Conservation (phyloP, 495 filamentous ascomycete genomes). For the Penicillium ochrochloron region DNA sequence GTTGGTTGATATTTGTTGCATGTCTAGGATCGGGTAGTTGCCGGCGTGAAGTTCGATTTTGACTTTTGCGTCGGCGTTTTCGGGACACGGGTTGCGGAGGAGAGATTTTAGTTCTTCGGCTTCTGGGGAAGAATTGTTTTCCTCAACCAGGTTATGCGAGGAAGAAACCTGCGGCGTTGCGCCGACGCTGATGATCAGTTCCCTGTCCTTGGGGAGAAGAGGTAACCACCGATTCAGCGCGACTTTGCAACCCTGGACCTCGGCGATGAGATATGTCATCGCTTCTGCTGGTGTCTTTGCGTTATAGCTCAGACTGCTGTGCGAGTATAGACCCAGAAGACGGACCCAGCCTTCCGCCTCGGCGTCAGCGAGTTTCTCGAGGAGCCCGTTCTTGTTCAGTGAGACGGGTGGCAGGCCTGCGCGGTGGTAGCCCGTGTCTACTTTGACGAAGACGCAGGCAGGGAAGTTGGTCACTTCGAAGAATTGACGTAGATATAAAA, state of each 20-base stretch:
- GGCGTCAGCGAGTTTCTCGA: slow-evolving; percentile 53
- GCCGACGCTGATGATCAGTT: slow-evolving; percentile 71
- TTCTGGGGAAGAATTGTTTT: slow-evolving; percentile 17
- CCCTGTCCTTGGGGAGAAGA: slow-evolving; percentile 29
- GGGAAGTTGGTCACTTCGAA: slow-evolving; percentile 41
- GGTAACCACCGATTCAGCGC: slow-evolving; percentile 47
- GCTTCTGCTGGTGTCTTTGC: slow-evolving; percentile 56
- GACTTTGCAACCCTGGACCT: slow-evolving; percentile 62
- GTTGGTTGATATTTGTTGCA: slow-evolving; percentile 82
- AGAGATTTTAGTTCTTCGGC: slow-evolving; percentile 29
- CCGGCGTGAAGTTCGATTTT: slow-evolving; percentile 72
- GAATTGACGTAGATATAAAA: slow-evolving; percentile 50
- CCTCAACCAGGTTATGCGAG: slow-evolving; percentile 46
- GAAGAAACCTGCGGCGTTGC: slow-evolving; percentile 80
- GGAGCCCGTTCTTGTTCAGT: slow-evolving; percentile 51
- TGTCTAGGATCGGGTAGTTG: slow-evolving; percentile 74
- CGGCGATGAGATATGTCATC: slow-evolving; percentile 58
- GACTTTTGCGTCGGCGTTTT: slow-evolving; percentile 34
- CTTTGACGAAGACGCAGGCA: slow-evolving; percentile 70
- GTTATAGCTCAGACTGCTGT: slow-evolving; percentile 76
- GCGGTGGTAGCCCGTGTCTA: slow-evolving; percentile 78
- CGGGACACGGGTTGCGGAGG: slow-evolving; percentile 21
- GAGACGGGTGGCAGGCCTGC: slow-evolving; percentile 67
- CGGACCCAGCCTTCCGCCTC: slow-evolving; percentile 39
- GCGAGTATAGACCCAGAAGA: slow-evolving; percentile 75